Percentiles rank a stretch among this genome's conserved stretches.
Evolutionary conservation across 2,329 filamentous ascomycete genomes (phyloP).

Genomic region (Cercospora sp.): DNA sequence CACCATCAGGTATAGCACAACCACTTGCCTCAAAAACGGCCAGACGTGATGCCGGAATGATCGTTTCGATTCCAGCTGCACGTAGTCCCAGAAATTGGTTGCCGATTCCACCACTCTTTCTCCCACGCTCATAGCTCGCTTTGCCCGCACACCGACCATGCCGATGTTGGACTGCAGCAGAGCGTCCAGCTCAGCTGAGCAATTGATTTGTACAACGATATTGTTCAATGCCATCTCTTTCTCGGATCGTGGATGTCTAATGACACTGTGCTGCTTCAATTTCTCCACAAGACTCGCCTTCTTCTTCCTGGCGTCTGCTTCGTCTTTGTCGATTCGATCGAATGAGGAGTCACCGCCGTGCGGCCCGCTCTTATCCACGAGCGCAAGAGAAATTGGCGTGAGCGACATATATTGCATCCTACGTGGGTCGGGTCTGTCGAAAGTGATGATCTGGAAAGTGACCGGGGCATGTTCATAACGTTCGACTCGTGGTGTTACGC

Average conservation of each 20-base stretch:
- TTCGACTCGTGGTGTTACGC: slow-evolving; percentile 67
- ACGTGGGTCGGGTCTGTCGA: slow-evolving; percentile 78
- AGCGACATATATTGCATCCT: slow-evolving; percentile 97
- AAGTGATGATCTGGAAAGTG: slow-evolving; percentile 84
- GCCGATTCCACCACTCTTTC: slow-evolving; percentile 94
- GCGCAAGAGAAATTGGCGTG: slow-evolving; percentile 79
- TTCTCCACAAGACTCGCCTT: slow-evolving; percentile 76
- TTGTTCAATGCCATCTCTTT: slow-evolving; percentile 79
- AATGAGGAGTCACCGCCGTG: slow-evolving; percentile 43
- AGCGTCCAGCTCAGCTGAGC: slow-evolving; percentile 83
- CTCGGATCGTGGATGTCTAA: slow-evolving; percentile 71
- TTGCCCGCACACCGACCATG: slow-evolving; percentile 77
- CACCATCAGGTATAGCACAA: slow-evolving; percentile 75
- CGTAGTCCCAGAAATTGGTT: slow-evolving; percentile 76
- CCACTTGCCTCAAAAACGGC: slow-evolving; percentile 68
- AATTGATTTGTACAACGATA: slow-evolving; percentile 93
- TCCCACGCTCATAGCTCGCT: slow-evolving; percentile 85
- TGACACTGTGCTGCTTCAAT: slow-evolving; percentile 81
- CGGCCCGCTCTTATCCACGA: slow-evolving; percentile 66
- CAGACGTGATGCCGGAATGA: slow-evolving; percentile 73
- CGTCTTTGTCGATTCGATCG: slow-evolving; percentile 67
- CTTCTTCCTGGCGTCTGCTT: slow-evolving; percentile 65
- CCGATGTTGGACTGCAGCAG: slow-evolving; percentile 84
- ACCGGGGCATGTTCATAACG: slow-evolving; percentile 65
- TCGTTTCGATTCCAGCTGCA: slow-evolving; percentile 68